phyloP scores from a whole-genome alignment of 1,284 basidiomycete genomes.

The Spongispora temasekensis region DNA sequence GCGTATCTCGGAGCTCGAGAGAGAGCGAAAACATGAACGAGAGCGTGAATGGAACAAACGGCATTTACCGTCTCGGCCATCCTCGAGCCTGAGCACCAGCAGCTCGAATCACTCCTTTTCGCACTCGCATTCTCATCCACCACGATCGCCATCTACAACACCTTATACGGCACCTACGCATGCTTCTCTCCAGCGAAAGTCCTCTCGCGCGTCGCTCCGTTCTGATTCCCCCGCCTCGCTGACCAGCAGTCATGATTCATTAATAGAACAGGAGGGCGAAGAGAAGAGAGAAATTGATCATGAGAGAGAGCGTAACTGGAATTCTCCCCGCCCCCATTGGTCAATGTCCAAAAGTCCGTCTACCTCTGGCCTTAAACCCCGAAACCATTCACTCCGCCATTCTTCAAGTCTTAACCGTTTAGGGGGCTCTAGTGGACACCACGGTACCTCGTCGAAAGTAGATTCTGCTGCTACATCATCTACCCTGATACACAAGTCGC shows the following conservation, averaged over 20 bases:
- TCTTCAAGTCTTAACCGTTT: constrained; percentile 20
- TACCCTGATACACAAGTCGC: constrained; percentile 3
- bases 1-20: constrained; percentile 42
- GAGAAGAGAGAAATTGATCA: constrained; percentile 42
- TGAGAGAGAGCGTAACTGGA: constrained; percentile 58
- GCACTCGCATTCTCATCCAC: constrained; percentile 35
- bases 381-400: constrained; percentile 18
- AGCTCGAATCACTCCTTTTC: constrained; percentile 36
- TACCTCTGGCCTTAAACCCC: constrained; percentile 6
- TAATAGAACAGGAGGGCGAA: constrained; percentile 38
- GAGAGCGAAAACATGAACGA: constrained; percentile 45
- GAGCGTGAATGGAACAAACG: constrained; percentile 61
- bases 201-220: constrained; percentile 37
- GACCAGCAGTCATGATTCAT: constrained; percentile 36
- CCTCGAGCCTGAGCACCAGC: constrained; percentile 34
- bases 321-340: constrained; percentile 58
- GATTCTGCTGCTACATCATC: constrained; percentile 3
- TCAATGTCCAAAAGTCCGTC: constrained; percentile 23
- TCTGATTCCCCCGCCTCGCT: constrained; percentile 45
- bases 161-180: constrained; percentile 35
- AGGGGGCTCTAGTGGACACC: constrained; percentile 13
- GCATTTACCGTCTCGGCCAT: constrained; percentile 33
- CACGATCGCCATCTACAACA: constrained; percentile 38
- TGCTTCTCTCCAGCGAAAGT: constrained; percentile 33
- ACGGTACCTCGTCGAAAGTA: constrained; percentile 3